Evolutionary conservation across 208 protist species (phyloP), one percentile per base, ranked within the genome.

Genomic region (Phytomonas sp.): DNA sequence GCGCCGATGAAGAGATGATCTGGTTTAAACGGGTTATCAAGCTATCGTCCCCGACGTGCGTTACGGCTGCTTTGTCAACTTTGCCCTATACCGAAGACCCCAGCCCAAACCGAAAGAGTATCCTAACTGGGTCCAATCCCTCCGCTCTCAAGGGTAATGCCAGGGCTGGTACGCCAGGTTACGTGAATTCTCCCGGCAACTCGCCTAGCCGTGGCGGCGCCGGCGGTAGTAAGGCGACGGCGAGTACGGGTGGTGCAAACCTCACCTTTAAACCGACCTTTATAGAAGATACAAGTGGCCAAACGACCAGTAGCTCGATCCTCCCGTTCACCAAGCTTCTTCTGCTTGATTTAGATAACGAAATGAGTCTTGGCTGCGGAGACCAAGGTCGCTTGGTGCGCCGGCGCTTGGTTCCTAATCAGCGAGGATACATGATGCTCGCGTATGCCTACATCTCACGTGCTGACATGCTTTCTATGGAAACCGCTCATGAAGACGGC

Each of bases 1-100:
- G 60, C 6, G 34, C 64, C 31, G 79, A 85, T 37, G 74, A 79
- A 37, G 81, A 92, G 70, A 75, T 66, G 29, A 71, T 96, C 13
- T 94, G 88, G 87, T 84, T 96, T 63, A 96, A 96, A 76, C 84
- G 87, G 15, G 70, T 71, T 23, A 71, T 96, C 34, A 74, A 67
- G 26, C 77, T 96, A 59, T 74, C 78, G 46, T 72, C 76, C 62
- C 71, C 83, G 43, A 93, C 87, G 3, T 68, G 53, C 23, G 29
- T 88, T 31, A 90, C 87, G 37, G 70, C 91, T 33, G 68, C 85
- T n/a, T 70, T 96, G 11, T 80, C 78, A 13, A 85, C 81, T 20
- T 78, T 93, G 30, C 82, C 81, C 17, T 20, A 67, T 8, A 67
- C 26, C 4, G 86, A 90, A 62, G 84, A 93, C 23, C 46, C 46